These are phyloP conservation scores for Trichoderma sp. DNA, from an alignment of 2,329 filamentous ascomycete genomes.

Conservation along the genomic window DNA sequence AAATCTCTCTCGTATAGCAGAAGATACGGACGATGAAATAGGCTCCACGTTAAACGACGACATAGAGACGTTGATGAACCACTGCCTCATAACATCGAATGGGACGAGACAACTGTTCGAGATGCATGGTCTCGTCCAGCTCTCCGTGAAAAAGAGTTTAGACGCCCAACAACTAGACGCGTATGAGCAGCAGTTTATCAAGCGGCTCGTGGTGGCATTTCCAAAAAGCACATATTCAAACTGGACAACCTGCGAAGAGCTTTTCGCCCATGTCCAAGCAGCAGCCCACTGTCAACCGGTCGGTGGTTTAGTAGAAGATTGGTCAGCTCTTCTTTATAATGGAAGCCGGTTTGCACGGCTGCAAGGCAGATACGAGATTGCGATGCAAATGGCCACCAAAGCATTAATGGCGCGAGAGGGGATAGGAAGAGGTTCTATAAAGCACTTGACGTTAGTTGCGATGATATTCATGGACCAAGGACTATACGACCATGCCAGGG, in stretches of 20 bases:
- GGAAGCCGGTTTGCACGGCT: slow-evolving; percentile 7
- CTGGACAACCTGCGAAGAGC: neutral
- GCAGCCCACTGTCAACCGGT: neutral
- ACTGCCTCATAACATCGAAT: neutral
- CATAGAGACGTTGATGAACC: neutral
- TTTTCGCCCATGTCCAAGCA: neutral
- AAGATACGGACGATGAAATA: neutral
- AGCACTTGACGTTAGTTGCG: neutral
- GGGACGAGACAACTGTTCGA: neutral
- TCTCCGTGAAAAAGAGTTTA: slow-evolving; percentile 1
- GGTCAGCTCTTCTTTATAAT: neutral
- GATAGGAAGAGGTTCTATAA: neutral
- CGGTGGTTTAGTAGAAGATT: neutral
- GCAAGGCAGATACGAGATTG: slow-evolving; percentile 6
- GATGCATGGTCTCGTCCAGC: slow-evolving; percentile 22
- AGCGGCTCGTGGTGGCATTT: slow-evolving; percentile 20
- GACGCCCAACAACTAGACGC: neutral
- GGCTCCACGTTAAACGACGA: neutral
- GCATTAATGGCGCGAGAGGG: neutral
- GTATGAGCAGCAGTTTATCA: neutral
- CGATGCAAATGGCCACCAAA: neutral
- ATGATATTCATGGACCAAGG: slow-evolving; percentile 6
- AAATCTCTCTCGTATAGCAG: neutral
- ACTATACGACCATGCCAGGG: neutral
- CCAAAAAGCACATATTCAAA: slow-evolving; percentile 10